phyloP scores from a whole-genome alignment of 1,139 yeast species.

The Hanseniaspora gamundiae region DNA sequence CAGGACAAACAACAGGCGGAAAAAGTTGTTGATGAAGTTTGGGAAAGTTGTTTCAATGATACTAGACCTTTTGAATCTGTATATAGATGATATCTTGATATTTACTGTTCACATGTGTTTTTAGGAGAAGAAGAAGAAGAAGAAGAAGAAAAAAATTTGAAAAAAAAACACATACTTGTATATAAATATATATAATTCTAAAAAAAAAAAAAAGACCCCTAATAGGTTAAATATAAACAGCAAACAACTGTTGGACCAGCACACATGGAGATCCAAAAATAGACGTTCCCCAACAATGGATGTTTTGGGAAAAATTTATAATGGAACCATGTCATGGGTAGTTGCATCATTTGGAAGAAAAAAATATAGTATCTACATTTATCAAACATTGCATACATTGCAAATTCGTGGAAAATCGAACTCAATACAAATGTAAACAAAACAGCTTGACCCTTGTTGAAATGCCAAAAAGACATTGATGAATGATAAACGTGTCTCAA shows the following conservation, averaged over 20 bases:
- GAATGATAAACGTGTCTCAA: constrained; percentile 91
- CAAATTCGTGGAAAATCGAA: constrained; percentile 76
- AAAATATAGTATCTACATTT: constrained; percentile 71
- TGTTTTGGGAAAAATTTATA: constrained; percentile 4
- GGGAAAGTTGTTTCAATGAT: constrained; percentile 88
- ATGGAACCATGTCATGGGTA: constrained; percentile 31
- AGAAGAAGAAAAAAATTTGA: not conserved
- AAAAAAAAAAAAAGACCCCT: too few relatives aligned
- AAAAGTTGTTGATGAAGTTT: constrained; percentile 70
- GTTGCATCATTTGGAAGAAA: constrained; percentile 61
- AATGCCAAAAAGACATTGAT: constrained; percentile 61
- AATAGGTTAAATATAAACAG: constrained; percentile 70
- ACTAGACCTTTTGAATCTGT: constrained; percentile 94
- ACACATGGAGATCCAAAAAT: constrained; percentile 88
- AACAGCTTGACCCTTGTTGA: constrained; percentile 59
- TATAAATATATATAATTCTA: constrained; percentile 5
- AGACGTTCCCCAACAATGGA: constrained; percentile 54
- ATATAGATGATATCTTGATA: constrained; percentile 27
- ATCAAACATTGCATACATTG: constrained; percentile 81
- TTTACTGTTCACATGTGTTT: not conserved
- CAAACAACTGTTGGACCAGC: constrained; percentile 87
- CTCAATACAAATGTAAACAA: constrained; percentile 73
- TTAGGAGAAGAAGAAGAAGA: too few relatives aligned
- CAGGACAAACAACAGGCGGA: constrained; percentile 61
- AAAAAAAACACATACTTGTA: constrained; percentile 2